phyloP scores from a whole-genome alignment of 2,329 filamentous ascomycete species.

The Fusarium newnesense region DNA sequence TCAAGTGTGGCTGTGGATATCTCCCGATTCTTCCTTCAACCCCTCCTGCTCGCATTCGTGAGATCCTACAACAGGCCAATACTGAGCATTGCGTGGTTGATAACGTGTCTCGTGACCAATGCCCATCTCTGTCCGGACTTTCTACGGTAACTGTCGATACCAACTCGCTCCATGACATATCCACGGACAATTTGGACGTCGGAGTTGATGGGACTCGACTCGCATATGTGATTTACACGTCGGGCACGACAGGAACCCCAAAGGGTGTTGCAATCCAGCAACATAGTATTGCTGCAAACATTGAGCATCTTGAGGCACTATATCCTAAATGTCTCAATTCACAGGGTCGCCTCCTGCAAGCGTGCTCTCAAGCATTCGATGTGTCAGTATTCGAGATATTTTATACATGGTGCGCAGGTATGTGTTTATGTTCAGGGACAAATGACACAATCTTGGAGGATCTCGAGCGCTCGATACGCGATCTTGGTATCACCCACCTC shows the following conservation, averaged over 20 bases:
- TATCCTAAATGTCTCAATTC: slow-evolving; percentile 65
- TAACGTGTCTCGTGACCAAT: slow-evolving; percentile 25
- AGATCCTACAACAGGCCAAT: slow-evolving; percentile 71
- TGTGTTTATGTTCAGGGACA: slow-evolving; percentile 79
- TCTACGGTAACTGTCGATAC: slow-evolving; percentile 50
- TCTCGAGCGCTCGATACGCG: slow-evolving; percentile 73
- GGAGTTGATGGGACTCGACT: slow-evolving; percentile 59
- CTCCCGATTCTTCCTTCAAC: slow-evolving; percentile 82
- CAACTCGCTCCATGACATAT: slow-evolving; percentile 42
- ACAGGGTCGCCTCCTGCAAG: slow-evolving; percentile 75
- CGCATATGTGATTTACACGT: slow-evolving; percentile 85
- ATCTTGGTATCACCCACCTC: slow-evolving; percentile 77
- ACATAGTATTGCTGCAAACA: slow-evolving; percentile 78
- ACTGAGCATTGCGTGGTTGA: slow-evolving; percentile 60
- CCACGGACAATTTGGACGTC: slow-evolving; percentile 51
- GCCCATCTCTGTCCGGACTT: slow-evolving; percentile 29
- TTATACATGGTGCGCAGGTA: slow-evolving; percentile 81
- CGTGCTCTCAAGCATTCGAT: slow-evolving; percentile 87
- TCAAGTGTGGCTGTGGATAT: slow-evolving; percentile 82
- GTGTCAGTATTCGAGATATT: slow-evolving; percentile 93
- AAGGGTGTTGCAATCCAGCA: slow-evolving; percentile 86
- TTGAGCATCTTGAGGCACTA: slow-evolving; percentile 71
- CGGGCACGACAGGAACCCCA: slow-evolving; percentile 81
- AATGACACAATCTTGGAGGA: slow-evolving; percentile 81
- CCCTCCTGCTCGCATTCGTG: slow-evolving; percentile 67